A percentile compares a stretch with the other conserved stretches of the same genome.
phyloP scores from a whole-genome alignment of 2,329 filamentous ascomycete species.

The Diaporthe sp. region DNA sequence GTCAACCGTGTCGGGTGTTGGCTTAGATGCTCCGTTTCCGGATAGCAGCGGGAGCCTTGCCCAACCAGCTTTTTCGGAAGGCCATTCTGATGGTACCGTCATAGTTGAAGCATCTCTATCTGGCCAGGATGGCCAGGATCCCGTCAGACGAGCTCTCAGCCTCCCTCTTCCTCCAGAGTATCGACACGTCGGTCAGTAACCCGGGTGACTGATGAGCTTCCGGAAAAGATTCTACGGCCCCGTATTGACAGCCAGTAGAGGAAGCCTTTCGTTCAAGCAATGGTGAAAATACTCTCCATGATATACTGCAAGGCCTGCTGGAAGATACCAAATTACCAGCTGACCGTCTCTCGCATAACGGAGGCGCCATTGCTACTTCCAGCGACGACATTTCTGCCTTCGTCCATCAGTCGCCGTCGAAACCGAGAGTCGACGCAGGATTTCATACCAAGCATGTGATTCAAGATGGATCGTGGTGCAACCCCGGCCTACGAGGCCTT shows the following conservation, averaged over 20 bases:
- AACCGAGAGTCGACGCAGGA: too few relatives aligned
- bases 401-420: background rate
- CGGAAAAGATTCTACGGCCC: background rate
- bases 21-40: background rate
- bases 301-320: background rate
- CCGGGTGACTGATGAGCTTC: too few relatives aligned
- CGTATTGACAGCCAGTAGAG: background rate
- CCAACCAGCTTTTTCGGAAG: background rate
- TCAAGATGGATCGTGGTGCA: background rate
- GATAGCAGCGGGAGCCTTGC: background rate
- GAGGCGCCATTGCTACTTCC: background rate
- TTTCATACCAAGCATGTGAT: too few relatives aligned
- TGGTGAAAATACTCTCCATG: background rate
- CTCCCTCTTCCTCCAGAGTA: conserved; percentile 9
- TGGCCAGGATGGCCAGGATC: background rate
- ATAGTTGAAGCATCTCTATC: background rate
- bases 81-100: background rate
- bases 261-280: background rate
- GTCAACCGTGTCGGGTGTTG: too few relatives aligned
- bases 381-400: background rate
- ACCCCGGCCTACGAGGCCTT: background rate
- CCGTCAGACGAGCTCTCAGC: background rate
- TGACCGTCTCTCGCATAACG: too few relatives aligned
- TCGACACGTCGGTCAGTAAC: background rate
- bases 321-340: background rate